phyloP scores from a whole-genome alignment of 2,329 filamentous ascomycete species.

The Calonectria pseudoturangicola region DNA sequence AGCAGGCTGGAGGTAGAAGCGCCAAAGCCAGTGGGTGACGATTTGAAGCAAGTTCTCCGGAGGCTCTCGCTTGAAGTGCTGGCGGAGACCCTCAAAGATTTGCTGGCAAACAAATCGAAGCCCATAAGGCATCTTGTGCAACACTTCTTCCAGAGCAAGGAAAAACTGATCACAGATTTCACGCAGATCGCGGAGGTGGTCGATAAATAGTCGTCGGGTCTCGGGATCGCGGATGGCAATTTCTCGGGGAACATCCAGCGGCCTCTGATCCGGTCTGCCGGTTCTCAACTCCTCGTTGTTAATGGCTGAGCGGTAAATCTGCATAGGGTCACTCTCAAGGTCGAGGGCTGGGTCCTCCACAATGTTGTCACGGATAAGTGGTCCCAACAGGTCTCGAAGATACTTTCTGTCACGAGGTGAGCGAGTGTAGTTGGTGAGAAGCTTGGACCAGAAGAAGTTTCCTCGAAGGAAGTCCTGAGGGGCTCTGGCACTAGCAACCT shows the following conservation, averaged over 20 bases:
- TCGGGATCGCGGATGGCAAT: constrained; percentile 97
- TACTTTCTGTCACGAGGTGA: constrained; percentile 95
- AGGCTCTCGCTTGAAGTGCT: constrained; percentile 87
- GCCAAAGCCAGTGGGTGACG: constrained; percentile 94
- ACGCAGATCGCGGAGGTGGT: constrained; percentile 93
- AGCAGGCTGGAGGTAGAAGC: constrained; percentile 92
- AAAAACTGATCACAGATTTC: constrained; percentile 97
- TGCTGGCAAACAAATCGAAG: constrained; percentile 91
- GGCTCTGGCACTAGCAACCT: constrained; percentile 82
- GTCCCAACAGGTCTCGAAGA: constrained; percentile 88
- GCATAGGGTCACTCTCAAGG: constrained; percentile 96
- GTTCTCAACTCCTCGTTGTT: constrained; percentile 98
- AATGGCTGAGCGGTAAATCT: constrained; percentile 96
- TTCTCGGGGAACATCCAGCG: constrained; percentile 90
- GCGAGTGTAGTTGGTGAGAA: constrained; percentile 90
- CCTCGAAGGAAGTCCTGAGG: constrained; percentile 91
- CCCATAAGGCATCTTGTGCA: constrained; percentile 94
- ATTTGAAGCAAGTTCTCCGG: constrained; percentile 86
- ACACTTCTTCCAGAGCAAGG: constrained; percentile 84
- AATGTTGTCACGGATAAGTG: constrained; percentile 92
- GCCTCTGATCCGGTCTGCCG: constrained; percentile 86
- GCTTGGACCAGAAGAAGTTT: constrained; percentile 94
- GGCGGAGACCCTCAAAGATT: constrained; percentile 85
- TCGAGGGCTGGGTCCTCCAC: constrained; percentile 94
- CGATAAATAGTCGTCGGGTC: constrained; percentile 93